Base-by-base conservation (phyloP, 2,329 filamentous ascomycete genomes). In the Rutstroemia sp. region DNA sequence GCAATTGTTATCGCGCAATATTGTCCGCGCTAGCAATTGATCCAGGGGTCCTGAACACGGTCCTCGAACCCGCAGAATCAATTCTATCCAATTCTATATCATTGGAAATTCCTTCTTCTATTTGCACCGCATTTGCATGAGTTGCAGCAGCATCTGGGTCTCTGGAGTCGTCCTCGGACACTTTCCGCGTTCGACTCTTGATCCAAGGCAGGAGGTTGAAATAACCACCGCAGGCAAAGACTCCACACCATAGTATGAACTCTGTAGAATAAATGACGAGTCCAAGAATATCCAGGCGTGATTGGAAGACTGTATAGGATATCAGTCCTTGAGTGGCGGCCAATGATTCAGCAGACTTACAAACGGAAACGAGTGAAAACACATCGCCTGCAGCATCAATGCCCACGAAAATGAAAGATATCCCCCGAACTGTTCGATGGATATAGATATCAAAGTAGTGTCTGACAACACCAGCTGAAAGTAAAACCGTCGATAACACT, bases 401-500 rank as follows among this genome's bases (percentile, higher is more conserved):
- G 1, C 74, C 81, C 0, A 87, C 84, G 61, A 90, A 90, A 2
- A 87, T 72, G 68, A 89, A 88, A 1, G 84, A 87, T 41, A 89
- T 88, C 7, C 86, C 85, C 14, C 83, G 75, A 1, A 88, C 85
- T 0, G 84, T 87, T 6, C 81, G 77, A 61, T 87, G 79, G 2
- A 75, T 66, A 64, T 81, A 87, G 21, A 90, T 88, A 60, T 89
- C 85, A 74, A 79, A 81, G 63, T 88, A 89, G 66, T 89, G 85
- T 2, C 81, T 73, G 7, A 87, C 70, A 0, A 89, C 86, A 0
- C 86, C 86, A 1, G 81, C 77, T 1, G 82, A 82, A 1, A 89
- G 76, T 2, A 89, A 73, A 0, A 75, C 67, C 0, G 85, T 84
- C 0, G 85, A 84, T 0, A 88, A 68, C 0, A 82, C 77, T 1